These are phyloP conservation scores for Pseudogymnoascus verrucosus DNA, from an alignment of 2,329 filamentous ascomycete species.

Conservation along the genomic window DNA sequence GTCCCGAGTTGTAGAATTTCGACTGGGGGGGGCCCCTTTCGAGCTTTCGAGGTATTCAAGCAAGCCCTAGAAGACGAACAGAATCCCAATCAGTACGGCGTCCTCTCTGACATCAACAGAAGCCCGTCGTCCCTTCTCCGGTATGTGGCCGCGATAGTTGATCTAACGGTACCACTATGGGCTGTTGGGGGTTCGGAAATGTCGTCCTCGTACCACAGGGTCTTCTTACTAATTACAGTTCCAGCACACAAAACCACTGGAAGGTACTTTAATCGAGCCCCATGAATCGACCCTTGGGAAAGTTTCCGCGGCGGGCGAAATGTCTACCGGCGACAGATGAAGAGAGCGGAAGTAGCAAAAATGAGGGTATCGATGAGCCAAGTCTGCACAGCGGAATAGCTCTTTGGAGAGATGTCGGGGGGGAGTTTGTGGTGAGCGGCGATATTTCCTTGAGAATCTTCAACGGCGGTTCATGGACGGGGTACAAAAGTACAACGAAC, in stretches of 20 bases:
- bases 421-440: background rate
- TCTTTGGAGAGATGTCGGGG: background rate
- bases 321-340: background rate
- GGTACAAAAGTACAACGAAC: slow-evolving; percentile 7
- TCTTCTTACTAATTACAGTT: slow-evolving; percentile 6
- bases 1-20: background rate
- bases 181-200: background rate
- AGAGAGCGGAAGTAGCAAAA: background rate
- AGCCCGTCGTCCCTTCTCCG: background rate
- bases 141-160: background rate
- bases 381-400: background rate
- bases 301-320: background rate
- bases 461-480: background rate
- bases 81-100: background rate
- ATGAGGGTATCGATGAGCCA: background rate
- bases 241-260: background rate
- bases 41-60: background rate
- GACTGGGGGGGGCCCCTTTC: background rate
- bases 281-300: background rate
- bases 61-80: slow-evolving; percentile 1
- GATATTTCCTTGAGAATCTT: background rate
- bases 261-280: slow-evolving; percentile 5
- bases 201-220: slow-evolving; percentile 2
- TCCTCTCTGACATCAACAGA: background rate
- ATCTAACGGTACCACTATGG: background rate